These are phyloP conservation scores for Claviceps sp. DNA, from an alignment of 2,329 filamentous ascomycete genomes.

Conservation along the genomic window DNA sequence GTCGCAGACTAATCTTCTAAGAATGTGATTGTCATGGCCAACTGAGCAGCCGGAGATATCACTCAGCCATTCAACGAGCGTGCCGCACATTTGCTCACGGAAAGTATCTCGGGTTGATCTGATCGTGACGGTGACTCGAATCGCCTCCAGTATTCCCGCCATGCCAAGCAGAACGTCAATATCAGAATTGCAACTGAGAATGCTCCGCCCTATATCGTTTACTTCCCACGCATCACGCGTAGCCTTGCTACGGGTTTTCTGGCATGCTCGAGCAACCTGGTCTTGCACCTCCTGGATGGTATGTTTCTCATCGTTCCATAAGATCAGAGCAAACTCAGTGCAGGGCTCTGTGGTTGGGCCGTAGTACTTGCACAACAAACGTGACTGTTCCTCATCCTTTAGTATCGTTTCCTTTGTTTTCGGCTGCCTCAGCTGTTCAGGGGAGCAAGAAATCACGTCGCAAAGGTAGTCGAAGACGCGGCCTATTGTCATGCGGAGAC, in stretches of 20 bases:
- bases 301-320: slow-evolving; percentile 99
- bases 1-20: slow-evolving; percentile 76
- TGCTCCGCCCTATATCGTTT: slow-evolving; percentile 74
- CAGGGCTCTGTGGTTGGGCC: slow-evolving; percentile 39
- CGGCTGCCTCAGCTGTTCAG: slow-evolving; percentile 77
- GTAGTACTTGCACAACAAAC: slow-evolving; percentile 57
- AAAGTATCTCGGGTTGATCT: slow-evolving; percentile 90
- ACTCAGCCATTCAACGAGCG: slow-evolving; percentile 88
- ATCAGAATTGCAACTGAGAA: slow-evolving; percentile 64
- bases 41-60: slow-evolving; percentile 87
- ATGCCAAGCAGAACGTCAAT: slow-evolving; percentile 61
- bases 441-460: slow-evolving; percentile 94
- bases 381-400: slow-evolving; percentile 68
- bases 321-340: slow-evolving; percentile 63
- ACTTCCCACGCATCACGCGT: slow-evolving; percentile 71
- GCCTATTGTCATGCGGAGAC: slow-evolving; percentile 75
- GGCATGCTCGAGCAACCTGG: slow-evolving; percentile 82
- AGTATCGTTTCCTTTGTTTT: slow-evolving; percentile 74
- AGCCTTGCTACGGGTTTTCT: slow-evolving; percentile 55
- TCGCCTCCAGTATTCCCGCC: slow-evolving; percentile 80
- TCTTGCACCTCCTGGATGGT: slow-evolving; percentile 83
- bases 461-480: slow-evolving; percentile 87
- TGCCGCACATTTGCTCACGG: slow-evolving; percentile 96
- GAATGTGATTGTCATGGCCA: slow-evolving; percentile 62
- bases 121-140: slow-evolving; percentile 91